Percentiles rank a stretch among this genome's conserved stretches.
These are phyloP conservation scores for Eucalyptus erythrocorys DNA, from an alignment of 345 rosid species.

Conservation along the genomic window DNA sequence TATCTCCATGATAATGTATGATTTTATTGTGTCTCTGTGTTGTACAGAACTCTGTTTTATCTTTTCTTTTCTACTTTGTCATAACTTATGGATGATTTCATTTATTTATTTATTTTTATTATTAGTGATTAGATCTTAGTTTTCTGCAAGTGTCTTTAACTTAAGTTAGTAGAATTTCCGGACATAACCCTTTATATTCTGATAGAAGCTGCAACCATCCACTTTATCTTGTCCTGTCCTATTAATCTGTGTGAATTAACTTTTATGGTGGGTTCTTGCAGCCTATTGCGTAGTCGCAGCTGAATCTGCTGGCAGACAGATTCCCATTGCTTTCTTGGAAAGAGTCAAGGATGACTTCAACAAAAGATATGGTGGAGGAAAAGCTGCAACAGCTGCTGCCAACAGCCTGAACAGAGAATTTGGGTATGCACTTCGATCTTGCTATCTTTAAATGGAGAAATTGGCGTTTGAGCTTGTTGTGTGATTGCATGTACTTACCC, in stretches of 20 bases:
- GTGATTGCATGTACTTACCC: not conserved
- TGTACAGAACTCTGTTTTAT: not conserved
- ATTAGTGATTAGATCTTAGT: not conserved
- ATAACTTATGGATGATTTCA: not conserved
- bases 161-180: not conserved
- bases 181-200: not conserved
- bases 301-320: constrained; percentile 81
- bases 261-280: constrained; percentile 15
- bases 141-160: not conserved
- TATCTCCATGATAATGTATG: not conserved
- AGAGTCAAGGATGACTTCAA: constrained; percentile 86
- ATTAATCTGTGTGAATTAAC: not conserved
- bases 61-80: not conserved
- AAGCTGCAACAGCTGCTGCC: constrained; percentile 72
- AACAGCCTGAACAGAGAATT: constrained; percentile 72
- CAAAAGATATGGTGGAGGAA: constrained; percentile 84
- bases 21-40: not conserved
- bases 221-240: not conserved
- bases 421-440: constrained; percentile 19
- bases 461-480: not conserved
- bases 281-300: constrained; percentile 93
- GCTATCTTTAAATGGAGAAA: not conserved
- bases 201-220: not conserved
- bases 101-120: not conserved
- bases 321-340: constrained; percentile 88